Base-by-base conservation (phyloP, 805 yeast species). In the Schwanniomyces pseudopolymorphus region DNA sequence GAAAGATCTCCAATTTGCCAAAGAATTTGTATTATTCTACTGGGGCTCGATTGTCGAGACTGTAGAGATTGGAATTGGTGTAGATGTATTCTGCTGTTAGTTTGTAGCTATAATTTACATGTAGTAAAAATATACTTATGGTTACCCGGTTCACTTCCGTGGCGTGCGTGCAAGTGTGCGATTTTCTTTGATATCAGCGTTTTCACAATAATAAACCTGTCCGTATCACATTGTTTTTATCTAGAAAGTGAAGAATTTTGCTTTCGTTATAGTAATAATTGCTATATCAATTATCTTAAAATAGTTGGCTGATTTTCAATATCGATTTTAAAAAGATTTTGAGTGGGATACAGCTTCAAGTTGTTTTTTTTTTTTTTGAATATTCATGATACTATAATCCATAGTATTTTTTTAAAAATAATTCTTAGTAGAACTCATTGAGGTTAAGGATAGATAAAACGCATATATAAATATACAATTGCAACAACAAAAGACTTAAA, bases 1-100 rank as follows among this genome's bases (percentile, higher is more conserved):
- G 31, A 63, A 60, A 37, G 77, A 72, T 51, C 46, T 65, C 36
- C 61, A 59, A 8, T 72, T 72, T 53, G 63, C 70, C 37, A 58
- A 60, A 42, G 66, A 63, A 26, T 67, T 72, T 56, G 66, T 69
- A 5, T 44, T 59, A 41, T 42, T 57, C 20, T 70, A 72, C 55
- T 69, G 72, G 72, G 64, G 60, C 13, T 42, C 50, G 24, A 46
- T 47, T 21, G 59, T 63, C 3, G 65, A 59, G 8, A 53, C 50
- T 14, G 73, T 69, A 8, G 68, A 62, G 20, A 54, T 69, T 14
- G 72, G 74, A 10, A 51, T 63, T 26, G 73, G 73, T 13, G 33
- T 67, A 22, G 52, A 49, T n/a, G 60, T 60, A 33, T 46, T 66
- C n/a, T 66, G 70, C 42, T 68, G 70, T 45, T 65, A 47, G 45